Conservation (phyloP, 139 green algal genomes). For the Chlamydomonas incerta region DNA sequence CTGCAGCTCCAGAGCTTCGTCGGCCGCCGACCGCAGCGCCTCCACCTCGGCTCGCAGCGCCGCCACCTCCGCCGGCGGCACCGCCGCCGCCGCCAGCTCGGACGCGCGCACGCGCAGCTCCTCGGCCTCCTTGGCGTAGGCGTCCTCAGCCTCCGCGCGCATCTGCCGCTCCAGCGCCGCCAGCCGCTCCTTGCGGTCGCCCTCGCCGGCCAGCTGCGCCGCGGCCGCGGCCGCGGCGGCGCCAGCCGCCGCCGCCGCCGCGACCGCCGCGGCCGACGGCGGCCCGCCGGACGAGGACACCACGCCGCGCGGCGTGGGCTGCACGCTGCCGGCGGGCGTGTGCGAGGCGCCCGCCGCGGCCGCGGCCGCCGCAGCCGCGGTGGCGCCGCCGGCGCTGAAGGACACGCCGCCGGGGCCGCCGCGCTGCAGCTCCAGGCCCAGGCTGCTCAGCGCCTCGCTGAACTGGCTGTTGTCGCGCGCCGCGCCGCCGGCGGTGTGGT, state of each 20-base stretch:
- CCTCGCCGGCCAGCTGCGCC: background rate
- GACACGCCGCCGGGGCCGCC: background rate
- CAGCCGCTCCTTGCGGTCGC: constrained; percentile 10
- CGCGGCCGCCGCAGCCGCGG: background rate
- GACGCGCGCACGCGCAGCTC: background rate
- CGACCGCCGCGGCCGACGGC: background rate
- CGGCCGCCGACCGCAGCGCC: constrained; percentile 3
- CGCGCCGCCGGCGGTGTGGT: background rate
- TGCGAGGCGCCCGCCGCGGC: background rate
- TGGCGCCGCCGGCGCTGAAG: background rate
- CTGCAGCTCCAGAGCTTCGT: constrained; percentile 29
- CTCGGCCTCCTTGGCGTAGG: background rate
- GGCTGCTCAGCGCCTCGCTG: constrained; percentile 9
- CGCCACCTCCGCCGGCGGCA: background rate
- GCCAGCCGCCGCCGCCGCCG: background rate
- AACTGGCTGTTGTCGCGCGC: constrained; percentile 16
- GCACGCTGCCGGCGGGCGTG: too few relatives aligned
- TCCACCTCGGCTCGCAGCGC: constrained; percentile 22
- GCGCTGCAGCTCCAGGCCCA: background rate
- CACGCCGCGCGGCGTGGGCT: too few relatives aligned
- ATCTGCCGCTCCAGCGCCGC: constrained; percentile 17
- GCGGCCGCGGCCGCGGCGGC: background rate
- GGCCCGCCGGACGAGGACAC: too few relatives aligned
- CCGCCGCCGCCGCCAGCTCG: background rate
- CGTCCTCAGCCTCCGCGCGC: background rate